These are phyloP conservation scores for Corymbia maculata DNA, from an alignment of 345 rosid species.

Conservation along the genomic window DNA sequence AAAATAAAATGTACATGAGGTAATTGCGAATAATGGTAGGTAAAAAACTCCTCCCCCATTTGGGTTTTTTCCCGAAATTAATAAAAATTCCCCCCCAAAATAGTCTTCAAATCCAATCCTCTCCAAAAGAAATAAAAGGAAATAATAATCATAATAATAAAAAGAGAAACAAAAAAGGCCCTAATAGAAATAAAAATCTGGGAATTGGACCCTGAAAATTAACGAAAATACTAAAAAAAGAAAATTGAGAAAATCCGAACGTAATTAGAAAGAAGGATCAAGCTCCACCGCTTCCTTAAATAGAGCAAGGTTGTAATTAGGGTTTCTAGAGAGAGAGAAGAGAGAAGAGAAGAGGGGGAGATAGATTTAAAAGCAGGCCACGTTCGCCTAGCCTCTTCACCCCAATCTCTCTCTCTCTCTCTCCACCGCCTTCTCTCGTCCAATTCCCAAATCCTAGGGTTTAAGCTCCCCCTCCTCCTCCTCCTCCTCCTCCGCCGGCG, in stretches of 20 bases:
- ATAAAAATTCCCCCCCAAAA: neutral
- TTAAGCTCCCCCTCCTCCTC: conserved; percentile 13
- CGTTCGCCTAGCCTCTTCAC: neutral
- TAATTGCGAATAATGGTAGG: neutral
- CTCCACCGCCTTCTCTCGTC: neutral
- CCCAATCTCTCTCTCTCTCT: neutral
- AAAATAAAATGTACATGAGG: too few species aligned
- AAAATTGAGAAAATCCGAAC: neutral
- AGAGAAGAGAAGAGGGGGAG: neutral
- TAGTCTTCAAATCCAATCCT: neutral
- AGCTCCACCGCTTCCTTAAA: neutral
- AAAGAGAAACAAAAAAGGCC: neutral
- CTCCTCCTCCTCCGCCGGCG: neutral
- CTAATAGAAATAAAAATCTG: neutral
- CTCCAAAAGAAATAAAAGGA: neutral
- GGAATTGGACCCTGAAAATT: neutral
- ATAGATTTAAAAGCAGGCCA: neutral
- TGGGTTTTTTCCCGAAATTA: neutral
- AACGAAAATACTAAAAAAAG: neutral
- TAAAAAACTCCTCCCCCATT: neutral
- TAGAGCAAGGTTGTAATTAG: neutral
- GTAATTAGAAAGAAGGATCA: neutral
- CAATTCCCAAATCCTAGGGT: conserved; percentile 34
- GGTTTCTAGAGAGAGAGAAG: neutral
- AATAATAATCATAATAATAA: neutral